Evolutionary conservation across 257 asterid species (phyloP), one percentile per base, ranked within the genome.

Genomic region (Penstemon davidsonii): DNA sequence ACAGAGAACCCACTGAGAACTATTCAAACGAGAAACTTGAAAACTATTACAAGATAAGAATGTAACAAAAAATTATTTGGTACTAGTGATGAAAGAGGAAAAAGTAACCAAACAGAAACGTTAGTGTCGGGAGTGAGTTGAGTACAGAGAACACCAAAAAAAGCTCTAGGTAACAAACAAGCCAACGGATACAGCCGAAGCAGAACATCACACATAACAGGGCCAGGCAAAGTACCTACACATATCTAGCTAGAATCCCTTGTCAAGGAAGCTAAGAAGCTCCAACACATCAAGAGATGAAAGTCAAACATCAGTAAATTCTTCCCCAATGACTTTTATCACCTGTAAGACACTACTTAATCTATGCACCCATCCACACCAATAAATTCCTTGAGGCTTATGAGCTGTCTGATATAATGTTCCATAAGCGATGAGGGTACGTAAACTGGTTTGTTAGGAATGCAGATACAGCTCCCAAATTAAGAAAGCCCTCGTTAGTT

Each of bases 1-100:
- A 66, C 8, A 60, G 38, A 63, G 52, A 54, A 55, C 8, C 41
- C 2, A 25, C 33, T 25, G 33, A 11, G 12, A n/a, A 58, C 9
- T 39, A 51, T 41, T 64, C 38, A 54, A 25, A 52, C 4, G n/a
- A 64, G 38, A 63, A 45, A 62, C 64, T 25, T 44, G 54, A 55
- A 7, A 18, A 45, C 25, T 38, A 42, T 64, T 12, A 39, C 9
- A 41, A 38, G 15, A 0, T 40, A 55, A 25, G 33, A 25, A 25
- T 25, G 33, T 25, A 25, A 25, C 2, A 25, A 25, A 25, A 1
- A 1, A 25, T 25, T 25, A 25, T 25, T 25, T 25, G 33, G 33
- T 25, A 25, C 33, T 25, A 25, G 33, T 60, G 7, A 40, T 18
- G 9, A 61, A 41, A 5, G 13, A 44, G 50, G 43, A 15, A 68